Evolutionary conservation across 2,329 filamentous ascomycete species (phyloP).

Genomic region (Plectosphaerella sp.): DNA sequence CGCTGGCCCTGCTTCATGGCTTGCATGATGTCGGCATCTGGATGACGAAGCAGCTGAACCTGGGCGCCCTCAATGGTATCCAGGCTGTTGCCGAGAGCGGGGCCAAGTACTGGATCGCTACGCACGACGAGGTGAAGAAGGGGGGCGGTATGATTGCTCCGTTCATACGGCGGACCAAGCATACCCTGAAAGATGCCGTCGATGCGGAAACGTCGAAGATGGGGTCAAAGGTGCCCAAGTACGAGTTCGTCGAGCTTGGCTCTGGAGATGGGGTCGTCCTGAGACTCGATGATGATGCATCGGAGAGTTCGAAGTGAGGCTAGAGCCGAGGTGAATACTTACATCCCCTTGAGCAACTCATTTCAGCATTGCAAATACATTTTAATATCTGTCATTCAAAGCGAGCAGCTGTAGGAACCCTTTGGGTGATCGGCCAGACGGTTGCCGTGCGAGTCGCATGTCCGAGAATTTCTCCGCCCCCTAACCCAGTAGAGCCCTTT

Average conservation of each 20-base stretch:
- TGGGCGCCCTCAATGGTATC: constrained; percentile 59
- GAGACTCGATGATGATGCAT: constrained; percentile 13
- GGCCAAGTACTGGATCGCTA: constrained; percentile 60
- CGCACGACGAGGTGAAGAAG: constrained; percentile 60
- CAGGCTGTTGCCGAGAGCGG: constrained; percentile 46
- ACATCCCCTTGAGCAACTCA: too few species aligned
- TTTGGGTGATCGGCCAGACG: too few species aligned
- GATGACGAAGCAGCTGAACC: constrained; percentile 52
- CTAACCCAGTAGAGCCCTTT: constrained; percentile 3
- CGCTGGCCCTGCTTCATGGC: constrained; percentile 59
- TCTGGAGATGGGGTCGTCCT: constrained; percentile 54
- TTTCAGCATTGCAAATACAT: too few species aligned
- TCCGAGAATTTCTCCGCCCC: constrained; percentile 11
- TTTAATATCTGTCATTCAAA: too few species aligned
- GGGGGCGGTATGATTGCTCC: constrained; percentile 53
- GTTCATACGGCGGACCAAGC: constrained; percentile 40
- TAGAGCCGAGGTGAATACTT: too few species aligned
- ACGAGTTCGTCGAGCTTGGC: constrained; percentile 45
- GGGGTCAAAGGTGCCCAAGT: constrained; percentile 27
- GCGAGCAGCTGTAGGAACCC: too few species aligned
- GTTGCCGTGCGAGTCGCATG: neutral
- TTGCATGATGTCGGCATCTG: constrained; percentile 55
- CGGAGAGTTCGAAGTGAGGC: neutral
- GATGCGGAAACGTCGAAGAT: constrained; percentile 26
- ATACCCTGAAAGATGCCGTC: constrained; percentile 37